phyloP scores from a whole-genome alignment of 2,329 filamentous ascomycete species.

The Biscogniauxia mediterranea region DNA sequence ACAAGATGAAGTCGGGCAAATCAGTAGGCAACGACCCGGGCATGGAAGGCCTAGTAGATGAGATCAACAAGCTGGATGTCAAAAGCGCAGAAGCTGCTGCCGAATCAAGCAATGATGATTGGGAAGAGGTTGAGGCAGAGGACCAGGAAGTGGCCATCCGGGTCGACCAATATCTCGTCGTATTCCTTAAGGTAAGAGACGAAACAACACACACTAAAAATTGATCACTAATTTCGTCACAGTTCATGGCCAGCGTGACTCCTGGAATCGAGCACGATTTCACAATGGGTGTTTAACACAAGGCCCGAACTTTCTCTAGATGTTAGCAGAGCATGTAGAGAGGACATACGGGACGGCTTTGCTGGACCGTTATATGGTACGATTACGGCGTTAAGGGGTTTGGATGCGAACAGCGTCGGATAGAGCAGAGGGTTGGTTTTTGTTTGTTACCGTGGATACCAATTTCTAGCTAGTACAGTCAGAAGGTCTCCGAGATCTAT shows the following conservation, averaged over 20 bases:
- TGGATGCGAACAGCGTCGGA: slow-evolving; percentile 19
- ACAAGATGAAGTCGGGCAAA: slow-evolving; percentile 70
- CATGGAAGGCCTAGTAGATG: slow-evolving; percentile 83
- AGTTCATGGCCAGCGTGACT: slow-evolving; percentile 85
- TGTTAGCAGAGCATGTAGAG: neutral
- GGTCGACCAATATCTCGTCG: slow-evolving; percentile 85
- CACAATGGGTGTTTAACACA: slow-evolving; percentile 80
- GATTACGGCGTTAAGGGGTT: slow-evolving; percentile 19
- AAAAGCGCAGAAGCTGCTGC: slow-evolving; percentile 51
- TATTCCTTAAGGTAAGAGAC: slow-evolving; percentile 74
- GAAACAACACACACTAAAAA: neutral
- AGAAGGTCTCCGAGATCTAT: neutral
- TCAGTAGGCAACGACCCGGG: slow-evolving; percentile 51
- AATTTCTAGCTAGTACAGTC: slow-evolving; percentile 6
- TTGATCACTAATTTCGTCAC: slow-evolving; percentile 25
- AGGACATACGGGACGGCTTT: neutral
- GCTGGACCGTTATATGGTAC: neutral
- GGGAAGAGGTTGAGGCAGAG: slow-evolving; percentile 66
- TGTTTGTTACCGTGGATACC: slow-evolving; percentile 16
- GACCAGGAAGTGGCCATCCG: slow-evolving; percentile 76
- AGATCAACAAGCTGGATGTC: slow-evolving; percentile 65
- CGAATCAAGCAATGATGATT: slow-evolving; percentile 56
- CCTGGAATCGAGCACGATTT: slow-evolving; percentile 98
- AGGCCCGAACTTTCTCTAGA: neutral
- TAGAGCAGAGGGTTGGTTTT: slow-evolving; percentile 16